Evolutionary conservation across 1,284 basidiomycete species (phyloP).

Genomic region (Somion occarium): DNA sequence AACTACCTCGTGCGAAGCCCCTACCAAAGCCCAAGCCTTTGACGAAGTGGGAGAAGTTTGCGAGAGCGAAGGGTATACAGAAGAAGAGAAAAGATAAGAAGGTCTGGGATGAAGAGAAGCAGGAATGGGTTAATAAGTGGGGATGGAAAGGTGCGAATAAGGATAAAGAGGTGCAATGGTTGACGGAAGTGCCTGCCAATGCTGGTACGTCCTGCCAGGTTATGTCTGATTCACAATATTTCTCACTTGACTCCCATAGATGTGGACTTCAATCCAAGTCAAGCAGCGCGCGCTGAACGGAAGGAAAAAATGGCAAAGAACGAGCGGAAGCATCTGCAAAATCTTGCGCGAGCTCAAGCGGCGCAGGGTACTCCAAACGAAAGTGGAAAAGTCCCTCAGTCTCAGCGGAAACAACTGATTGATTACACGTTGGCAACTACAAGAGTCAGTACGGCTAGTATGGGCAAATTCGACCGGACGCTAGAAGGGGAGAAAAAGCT

Average conservation of each 20-base stretch:
- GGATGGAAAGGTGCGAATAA: conserved; percentile 91
- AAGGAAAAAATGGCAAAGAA: conserved; percentile 86
- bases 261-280: conserved; percentile 76
- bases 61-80: conserved; percentile 90
- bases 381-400: conserved; percentile 30
- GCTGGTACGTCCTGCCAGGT: conserved; percentile 54
- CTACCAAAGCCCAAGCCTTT: conserved; percentile 89
- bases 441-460: conserved; percentile 85
- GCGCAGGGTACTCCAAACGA: conserved; percentile 13
- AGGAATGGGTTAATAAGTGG: conserved; percentile 94
- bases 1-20: conserved; percentile 87
- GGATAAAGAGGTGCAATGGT: conserved; percentile 86
- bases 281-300: conserved; percentile 70
- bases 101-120: conserved; percentile 92
- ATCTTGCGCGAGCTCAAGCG: conserved; percentile 60
- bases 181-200: conserved; percentile 84
- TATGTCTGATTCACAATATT: not conserved
- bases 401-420: conserved; percentile 66
- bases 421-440: conserved; percentile 76
- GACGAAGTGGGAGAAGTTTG: conserved; percentile 98
- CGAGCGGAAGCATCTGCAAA: conserved; percentile 75
- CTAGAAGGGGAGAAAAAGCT: conserved; percentile 89
- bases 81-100: conserved; percentile 78
- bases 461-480: conserved; percentile 89
- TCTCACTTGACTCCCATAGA: conserved; percentile 28